Conservation (phyloP, 805 yeast genomes). For the Dipodascopsis uninucleata region DNA sequence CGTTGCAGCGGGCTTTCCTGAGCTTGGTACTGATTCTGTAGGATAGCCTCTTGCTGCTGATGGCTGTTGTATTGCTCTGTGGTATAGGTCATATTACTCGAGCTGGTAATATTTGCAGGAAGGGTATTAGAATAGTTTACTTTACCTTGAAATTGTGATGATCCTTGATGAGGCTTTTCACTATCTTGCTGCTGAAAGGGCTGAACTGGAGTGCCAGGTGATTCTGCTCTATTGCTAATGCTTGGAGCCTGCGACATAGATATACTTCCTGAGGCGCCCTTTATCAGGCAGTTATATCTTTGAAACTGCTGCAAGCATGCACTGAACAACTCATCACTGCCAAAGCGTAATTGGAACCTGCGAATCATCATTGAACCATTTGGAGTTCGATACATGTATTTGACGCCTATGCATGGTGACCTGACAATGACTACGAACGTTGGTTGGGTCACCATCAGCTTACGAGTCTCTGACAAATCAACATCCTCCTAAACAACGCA, state of each 20-base stretch:
- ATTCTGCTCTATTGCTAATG: neutral
- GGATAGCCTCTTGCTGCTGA: no score
- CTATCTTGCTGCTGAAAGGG: neutral
- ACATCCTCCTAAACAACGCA: slow-evolving; percentile 9
- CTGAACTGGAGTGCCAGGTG: neutral
- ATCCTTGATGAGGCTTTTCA: neutral
- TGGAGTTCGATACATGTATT: neutral
- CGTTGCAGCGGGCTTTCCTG: no score
- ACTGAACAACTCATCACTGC: slow-evolving; percentile 4
- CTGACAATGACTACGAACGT: slow-evolving; percentile 13
- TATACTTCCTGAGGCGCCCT: slow-evolving; percentile 5
- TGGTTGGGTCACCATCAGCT: neutral
- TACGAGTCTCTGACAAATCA: slow-evolving; percentile 3
- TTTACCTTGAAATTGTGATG: neutral
- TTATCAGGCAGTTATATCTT: slow-evolving; percentile 9
- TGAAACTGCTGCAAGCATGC: slow-evolving; percentile 12
- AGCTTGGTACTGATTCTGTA: no score
- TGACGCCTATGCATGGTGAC: slow-evolving; percentile 19
- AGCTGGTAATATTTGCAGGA: neutral
- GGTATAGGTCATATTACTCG: no score
- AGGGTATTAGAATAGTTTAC: neutral
- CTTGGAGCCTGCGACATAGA: neutral
- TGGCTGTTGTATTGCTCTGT: no score
- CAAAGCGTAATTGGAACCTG: slow-evolving; percentile 20
- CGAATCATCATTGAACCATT: slow-evolving; percentile 11